Conservation (phyloP, 139 green algal genomes). For the Volvox reticuliferus region DNA sequence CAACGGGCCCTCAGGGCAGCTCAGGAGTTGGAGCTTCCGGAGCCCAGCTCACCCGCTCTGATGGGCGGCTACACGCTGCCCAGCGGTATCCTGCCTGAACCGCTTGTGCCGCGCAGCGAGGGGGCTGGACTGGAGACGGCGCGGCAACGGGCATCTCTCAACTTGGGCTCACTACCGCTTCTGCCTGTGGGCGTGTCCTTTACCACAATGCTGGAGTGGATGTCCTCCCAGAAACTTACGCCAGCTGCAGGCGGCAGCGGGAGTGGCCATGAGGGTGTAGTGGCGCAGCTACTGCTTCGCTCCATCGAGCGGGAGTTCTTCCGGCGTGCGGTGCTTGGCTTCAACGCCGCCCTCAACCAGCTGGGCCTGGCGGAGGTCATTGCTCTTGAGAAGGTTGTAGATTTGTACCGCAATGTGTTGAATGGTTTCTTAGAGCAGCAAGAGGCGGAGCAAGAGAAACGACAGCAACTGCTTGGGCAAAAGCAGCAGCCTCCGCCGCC, state of each 20-base stretch:
- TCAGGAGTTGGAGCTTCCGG: not conserved
- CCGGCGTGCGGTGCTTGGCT: slow-evolving; percentile 3
- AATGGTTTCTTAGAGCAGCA: slow-evolving; percentile 9
- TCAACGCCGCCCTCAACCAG: not conserved
- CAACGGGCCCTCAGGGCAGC: slow-evolving; percentile 18
- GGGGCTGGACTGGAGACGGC: slow-evolving; percentile 15
- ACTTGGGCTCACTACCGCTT: slow-evolving; percentile 51
- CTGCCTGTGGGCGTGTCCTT: not conserved
- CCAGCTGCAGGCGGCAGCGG: not conserved
- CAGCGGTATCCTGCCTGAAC: slow-evolving; percentile 29
- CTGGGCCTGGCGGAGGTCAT: slow-evolving; percentile 33
- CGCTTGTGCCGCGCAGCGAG: not conserved
- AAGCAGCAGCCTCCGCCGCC: not conserved
- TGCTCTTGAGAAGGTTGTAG: slow-evolving; percentile 48
- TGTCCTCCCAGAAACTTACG: not conserved
- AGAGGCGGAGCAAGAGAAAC: not conserved
- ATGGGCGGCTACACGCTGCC: not conserved
- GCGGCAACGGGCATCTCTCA: not conserved
- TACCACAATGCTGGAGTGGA: not conserved
- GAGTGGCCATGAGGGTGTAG: slow-evolving; percentile 3
- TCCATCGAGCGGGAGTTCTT: slow-evolving; percentile 62
- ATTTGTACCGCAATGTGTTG: slow-evolving; percentile 45
- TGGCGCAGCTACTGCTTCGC: slow-evolving; percentile 45
- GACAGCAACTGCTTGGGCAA: not conserved
- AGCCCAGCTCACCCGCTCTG: not conserved